Percentiles rank a stretch among this genome's conserved stretches.
Conservation (phyloP, 2,329 filamentous ascomycete species). For the Sarocladium oryzae region DNA sequence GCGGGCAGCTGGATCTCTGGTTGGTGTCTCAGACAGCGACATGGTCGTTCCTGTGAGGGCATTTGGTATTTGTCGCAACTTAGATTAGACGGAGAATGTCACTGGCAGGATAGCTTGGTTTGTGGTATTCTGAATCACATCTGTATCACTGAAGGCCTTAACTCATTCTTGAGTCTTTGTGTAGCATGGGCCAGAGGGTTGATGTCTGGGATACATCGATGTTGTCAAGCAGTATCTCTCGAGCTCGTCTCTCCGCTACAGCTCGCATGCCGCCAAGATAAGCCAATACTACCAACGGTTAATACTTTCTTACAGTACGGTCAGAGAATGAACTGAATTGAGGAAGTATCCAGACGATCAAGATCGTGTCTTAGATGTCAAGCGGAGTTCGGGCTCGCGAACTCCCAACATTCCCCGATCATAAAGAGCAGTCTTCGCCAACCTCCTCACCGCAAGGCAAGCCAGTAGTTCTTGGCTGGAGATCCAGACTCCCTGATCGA, state of each 20-base stretch:
- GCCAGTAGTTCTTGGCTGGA: not conserved
- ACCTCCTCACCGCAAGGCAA: not conserved
- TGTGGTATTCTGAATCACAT: not conserved
- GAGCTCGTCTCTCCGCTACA: no score
- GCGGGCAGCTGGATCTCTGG: not conserved
- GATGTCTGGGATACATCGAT: slow-evolving; percentile 3
- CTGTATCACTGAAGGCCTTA: not conserved
- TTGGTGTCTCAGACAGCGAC: not conserved
- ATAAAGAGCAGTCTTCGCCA: no score
- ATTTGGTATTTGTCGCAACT: not conserved
- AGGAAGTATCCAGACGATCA: no score
- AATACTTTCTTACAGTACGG: no score
- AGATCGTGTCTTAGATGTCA: no score
- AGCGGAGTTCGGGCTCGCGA: no score
- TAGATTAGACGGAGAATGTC: not conserved
- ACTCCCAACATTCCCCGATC: no score
- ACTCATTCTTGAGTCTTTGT: not conserved
- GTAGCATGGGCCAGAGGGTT: no score
- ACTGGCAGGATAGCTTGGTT: not conserved
- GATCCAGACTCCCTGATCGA: not conserved
- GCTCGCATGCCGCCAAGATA: no score
- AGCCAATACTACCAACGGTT: no score
- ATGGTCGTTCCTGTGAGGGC: not conserved
- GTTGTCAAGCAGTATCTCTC: no score
- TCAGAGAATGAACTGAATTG: no score